These are phyloP conservation scores for Quercus phellos DNA, from an alignment of 331 rosid species.

Conservation along the genomic window DNA sequence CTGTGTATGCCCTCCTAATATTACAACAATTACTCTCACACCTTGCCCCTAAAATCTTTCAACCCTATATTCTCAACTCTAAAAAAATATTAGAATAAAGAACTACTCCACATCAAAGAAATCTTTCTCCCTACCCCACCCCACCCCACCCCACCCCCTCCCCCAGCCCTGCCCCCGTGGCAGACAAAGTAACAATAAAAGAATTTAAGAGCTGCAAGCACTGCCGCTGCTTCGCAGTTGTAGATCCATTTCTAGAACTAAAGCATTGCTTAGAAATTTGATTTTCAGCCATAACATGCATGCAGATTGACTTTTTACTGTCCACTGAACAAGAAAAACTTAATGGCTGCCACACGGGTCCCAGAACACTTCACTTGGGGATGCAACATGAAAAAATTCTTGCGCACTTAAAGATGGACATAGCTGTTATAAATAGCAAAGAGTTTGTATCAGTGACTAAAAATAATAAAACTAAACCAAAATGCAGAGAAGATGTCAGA, in stretches of 20 bases:
- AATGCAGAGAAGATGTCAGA: background rate
- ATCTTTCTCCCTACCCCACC: background rate
- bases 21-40: conserved; percentile 17
- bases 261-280: conserved; percentile 5
- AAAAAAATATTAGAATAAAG: background rate
- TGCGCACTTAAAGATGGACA: conserved; percentile 5
- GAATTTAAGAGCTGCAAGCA: background rate
- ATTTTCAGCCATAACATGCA: conserved; percentile 8
- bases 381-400: conserved; percentile 16
- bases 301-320: conserved; percentile 1
- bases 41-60: conserved; percentile 16
- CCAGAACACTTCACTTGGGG: conserved; percentile 14
- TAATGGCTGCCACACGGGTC: conserved; percentile 13
- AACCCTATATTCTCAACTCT: conserved; percentile 15
- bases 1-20: conserved; percentile 3
- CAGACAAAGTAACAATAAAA: conserved; percentile 7
- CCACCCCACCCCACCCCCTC: too few relatives aligned
- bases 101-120: background rate
- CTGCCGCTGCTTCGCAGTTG: conserved; percentile 12
- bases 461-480: conserved; percentile 12
- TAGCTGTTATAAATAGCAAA: conserved; percentile 21
- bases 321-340: conserved; percentile 4
- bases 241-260: conserved; percentile 21
- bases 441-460: background rate
- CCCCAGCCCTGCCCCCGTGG: conserved; percentile 4